These are phyloP conservation scores for Centrapalus pauciflorus DNA, from an alignment of 129 eudicot species.

Conservation along the genomic window DNA sequence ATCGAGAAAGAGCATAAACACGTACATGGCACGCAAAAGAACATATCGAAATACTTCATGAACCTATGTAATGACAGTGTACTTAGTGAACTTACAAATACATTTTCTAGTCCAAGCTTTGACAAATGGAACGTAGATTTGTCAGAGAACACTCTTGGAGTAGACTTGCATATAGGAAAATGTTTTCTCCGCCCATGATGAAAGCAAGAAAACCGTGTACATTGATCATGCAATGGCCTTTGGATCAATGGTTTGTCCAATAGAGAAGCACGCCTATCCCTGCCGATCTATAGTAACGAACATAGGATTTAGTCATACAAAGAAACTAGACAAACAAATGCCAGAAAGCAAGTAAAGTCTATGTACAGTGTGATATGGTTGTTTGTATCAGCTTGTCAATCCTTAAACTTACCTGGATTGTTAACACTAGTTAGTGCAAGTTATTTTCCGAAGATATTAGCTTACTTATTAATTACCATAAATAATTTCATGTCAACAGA, in stretches of 20 bases:
- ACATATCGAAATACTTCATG: background rate
- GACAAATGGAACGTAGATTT: constrained; percentile 57
- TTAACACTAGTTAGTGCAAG: no score
- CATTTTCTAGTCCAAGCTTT: constrained; percentile 34
- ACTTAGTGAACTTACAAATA: constrained; percentile 42
- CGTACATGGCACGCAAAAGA: background rate
- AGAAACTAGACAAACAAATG: background rate
- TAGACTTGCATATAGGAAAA: constrained; percentile 31
- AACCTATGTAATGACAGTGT: background rate
- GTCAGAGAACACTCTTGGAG: constrained; percentile 51
- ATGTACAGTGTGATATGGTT: no score
- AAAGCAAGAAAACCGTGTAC: constrained; percentile 55
- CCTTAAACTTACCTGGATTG: no score
- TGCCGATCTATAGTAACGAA: constrained; percentile 34
- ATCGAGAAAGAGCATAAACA: background rate
- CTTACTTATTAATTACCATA: no score
- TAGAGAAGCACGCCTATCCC: constrained; percentile 38
- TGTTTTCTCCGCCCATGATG: constrained; percentile 46
- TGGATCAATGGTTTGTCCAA: constrained; percentile 29
- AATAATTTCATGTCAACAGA: no score
- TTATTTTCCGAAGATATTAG: no score
- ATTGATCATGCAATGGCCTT: constrained; percentile 33
- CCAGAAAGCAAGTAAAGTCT: background rate
- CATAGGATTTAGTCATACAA: background rate
- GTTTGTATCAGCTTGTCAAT: no score